Percentiles rank a stretch among this genome's conserved stretches.
Conservation (phyloP, 2,329 filamentous ascomycete genomes). For the Exserohilum turcica region DNA sequence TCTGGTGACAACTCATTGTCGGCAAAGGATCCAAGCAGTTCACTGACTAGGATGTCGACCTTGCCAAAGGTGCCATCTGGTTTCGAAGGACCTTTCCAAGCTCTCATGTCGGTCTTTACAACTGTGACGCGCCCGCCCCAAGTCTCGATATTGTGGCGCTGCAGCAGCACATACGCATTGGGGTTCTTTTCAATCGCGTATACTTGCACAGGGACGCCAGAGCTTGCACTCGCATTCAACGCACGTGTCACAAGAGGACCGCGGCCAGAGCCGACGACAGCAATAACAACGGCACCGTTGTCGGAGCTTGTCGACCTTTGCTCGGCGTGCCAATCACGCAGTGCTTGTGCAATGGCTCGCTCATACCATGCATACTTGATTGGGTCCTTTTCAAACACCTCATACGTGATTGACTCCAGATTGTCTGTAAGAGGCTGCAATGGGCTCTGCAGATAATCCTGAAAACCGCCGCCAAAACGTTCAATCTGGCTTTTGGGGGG, state of each 20-base stretch:
- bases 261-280: conserved; percentile 90
- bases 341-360: conserved; percentile 76
- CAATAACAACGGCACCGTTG: conserved; percentile 76
- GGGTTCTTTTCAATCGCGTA: conserved; percentile 99
- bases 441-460: conserved; percentile 95
- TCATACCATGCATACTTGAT: conserved; percentile 99
- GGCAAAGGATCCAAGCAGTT: conserved; percentile 91
- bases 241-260: conserved; percentile 90
- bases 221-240: conserved; percentile 75
- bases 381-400: conserved; percentile 97
- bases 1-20: conserved; percentile 98
- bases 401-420: conserved; percentile 94
- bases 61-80: conserved; percentile 62
- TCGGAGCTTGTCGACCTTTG: conserved; percentile 75
- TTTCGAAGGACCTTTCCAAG: conserved; percentile 81
- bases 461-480: conserved; percentile 72
- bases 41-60: conserved; percentile 92
- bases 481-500: conserved; percentile 67
- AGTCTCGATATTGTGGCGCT: conserved; percentile 77
- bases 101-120: conserved; percentile 95
- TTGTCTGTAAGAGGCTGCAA: conserved; percentile 95
- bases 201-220: conserved; percentile 78
- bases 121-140: conserved; percentile 84
- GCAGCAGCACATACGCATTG: conserved; percentile 91
- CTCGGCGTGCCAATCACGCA: conserved; percentile 76